Evolutionary conservation across 306 rosid species (phyloP).

Genomic region (Pachyrhizus erosus): DNA sequence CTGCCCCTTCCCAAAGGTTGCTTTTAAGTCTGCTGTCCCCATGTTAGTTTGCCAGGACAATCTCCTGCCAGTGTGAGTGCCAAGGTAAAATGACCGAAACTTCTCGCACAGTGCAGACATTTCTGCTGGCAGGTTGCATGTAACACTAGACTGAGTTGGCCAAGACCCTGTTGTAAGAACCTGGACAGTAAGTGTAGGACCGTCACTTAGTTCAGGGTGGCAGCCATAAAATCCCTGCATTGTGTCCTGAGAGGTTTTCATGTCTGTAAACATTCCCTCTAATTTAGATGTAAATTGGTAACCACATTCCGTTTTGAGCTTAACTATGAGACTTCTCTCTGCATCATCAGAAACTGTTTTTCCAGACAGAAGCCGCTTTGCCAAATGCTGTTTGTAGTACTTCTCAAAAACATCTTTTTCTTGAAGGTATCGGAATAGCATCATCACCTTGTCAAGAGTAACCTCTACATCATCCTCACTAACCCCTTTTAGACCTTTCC

Average conservation of each 20-base stretch:
- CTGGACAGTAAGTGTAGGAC: conserved; percentile 89
- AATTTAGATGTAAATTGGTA: conserved; percentile 93
- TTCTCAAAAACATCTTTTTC: conserved; percentile 94
- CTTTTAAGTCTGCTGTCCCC: conserved; percentile 92
- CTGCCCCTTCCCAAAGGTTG: conserved; percentile 92
- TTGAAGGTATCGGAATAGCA: conserved; percentile 87
- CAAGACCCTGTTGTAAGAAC: conserved; percentile 96
- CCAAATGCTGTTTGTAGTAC: conserved; percentile 94
- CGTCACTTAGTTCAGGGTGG: conserved; percentile 73
- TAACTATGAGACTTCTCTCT: conserved; percentile 91
- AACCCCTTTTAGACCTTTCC: conserved; percentile 92
- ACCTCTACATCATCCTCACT: conserved; percentile 94
- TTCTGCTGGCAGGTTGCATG: conserved; percentile 92
- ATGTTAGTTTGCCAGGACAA: conserved; percentile 95
- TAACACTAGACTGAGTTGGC: conserved; percentile 87
- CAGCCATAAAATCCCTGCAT: conserved; percentile 82
- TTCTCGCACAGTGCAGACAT: conserved; percentile 85
- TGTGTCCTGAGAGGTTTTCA: conserved; percentile 93
- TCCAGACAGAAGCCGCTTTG: conserved; percentile 90
- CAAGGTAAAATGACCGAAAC: conserved; percentile 87
- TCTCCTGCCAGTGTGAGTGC: conserved; percentile 93
- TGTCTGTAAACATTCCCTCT: conserved; percentile 97
- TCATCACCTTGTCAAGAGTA: conserved; percentile 94
- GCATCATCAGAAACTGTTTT: conserved; percentile 96
- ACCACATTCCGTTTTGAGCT: conserved; percentile 96